Conservation (phyloP, 306 rosid genomes). For the Glycine soja region DNA sequence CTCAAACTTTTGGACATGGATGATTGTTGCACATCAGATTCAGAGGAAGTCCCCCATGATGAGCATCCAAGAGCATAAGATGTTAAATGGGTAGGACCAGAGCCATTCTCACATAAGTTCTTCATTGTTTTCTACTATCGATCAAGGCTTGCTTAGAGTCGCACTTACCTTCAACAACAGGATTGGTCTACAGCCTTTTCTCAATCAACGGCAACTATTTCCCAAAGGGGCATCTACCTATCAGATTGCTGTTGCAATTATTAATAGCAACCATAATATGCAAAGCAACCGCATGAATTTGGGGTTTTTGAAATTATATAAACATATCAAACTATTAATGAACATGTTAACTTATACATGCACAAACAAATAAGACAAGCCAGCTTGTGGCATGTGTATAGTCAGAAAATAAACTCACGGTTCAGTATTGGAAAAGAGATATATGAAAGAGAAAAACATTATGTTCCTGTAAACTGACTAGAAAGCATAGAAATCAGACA, state of each 20-base stretch:
- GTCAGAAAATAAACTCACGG: background rate
- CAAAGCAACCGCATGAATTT: background rate
- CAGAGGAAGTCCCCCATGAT: conserved; percentile 47
- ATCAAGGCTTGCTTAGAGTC: conserved; percentile 20
- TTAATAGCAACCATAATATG: background rate
- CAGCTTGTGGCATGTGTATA: background rate
- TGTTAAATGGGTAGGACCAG: conserved; percentile 40
- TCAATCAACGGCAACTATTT: background rate
- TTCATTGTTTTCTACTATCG: conserved; percentile 47
- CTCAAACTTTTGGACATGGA: conserved; percentile 54
- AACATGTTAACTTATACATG: background rate
- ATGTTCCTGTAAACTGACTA: background rate
- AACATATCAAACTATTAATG: conserved; percentile 13
- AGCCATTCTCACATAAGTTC: conserved; percentile 44
- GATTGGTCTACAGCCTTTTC: conserved; percentile 28
- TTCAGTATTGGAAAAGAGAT: background rate
- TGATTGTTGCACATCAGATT: conserved; percentile 52
- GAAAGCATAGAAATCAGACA: background rate
- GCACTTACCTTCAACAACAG: conserved; percentile 36
- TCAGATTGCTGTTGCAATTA: conserved; percentile 10
- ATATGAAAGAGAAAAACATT: background rate
- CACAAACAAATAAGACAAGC: background rate
- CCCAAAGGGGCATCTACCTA: background rate
- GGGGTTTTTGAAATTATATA: background rate
- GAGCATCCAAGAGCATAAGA: conserved; percentile 45